Conservation (phyloP, 306 rosid genomes). For the Acacia melanoxylon region DNA sequence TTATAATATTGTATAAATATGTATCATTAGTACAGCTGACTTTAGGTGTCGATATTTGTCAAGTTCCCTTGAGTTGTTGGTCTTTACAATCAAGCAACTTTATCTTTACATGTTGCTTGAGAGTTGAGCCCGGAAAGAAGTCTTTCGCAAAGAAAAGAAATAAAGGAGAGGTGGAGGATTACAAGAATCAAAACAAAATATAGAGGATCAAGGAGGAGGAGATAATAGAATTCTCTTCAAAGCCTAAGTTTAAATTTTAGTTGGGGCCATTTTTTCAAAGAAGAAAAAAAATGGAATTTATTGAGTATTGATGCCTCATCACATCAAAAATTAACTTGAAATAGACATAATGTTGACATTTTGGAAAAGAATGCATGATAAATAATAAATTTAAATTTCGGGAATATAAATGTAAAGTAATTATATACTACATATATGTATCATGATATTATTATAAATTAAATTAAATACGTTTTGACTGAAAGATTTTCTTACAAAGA, state of each 20-base stretch:
- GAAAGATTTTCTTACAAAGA: neutral
- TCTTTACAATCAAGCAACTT: constrained; percentile 16
- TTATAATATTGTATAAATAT: neutral
- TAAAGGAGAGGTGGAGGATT: constrained; percentile 5
- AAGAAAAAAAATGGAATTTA: neutral
- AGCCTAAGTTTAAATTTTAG: neutral
- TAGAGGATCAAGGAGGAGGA: neutral
- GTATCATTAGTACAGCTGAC: neutral
- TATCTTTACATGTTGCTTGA: constrained; percentile 37
- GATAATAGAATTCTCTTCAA: neutral
- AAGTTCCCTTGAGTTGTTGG: neutral
- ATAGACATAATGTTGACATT: neutral
- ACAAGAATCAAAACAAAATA: neutral
- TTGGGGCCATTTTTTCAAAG: neutral
- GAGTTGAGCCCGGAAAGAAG: constrained; percentile 13
- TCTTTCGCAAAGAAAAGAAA: neutral
- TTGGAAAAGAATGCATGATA: neutral
- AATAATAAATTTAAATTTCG: neutral
- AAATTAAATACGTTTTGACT: neutral
- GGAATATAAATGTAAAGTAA: neutral
- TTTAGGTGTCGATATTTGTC: neutral
- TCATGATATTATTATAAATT: neutral
- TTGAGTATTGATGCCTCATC: neutral
- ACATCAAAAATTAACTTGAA: neutral
- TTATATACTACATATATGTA: neutral